Conservation (phyloP, 2,329 filamentous ascomycete genomes). For the Fusarium zealandicum region DNA sequence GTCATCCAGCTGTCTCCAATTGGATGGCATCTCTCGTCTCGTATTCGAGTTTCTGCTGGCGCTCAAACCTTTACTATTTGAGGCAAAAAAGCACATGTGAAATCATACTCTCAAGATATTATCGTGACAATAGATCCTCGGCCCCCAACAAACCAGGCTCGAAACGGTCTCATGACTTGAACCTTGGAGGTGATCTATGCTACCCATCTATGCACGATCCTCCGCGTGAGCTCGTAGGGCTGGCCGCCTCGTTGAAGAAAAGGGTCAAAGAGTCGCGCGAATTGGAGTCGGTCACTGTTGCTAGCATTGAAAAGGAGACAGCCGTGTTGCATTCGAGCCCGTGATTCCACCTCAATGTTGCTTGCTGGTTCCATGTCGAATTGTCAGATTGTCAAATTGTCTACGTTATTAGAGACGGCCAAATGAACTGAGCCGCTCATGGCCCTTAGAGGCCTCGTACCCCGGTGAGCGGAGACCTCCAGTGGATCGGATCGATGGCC, state of each 20-base stretch:
- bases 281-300: not conserved
- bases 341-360: not conserved
- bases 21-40: slow-evolving; percentile 4
- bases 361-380: too few species aligned
- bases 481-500: slow-evolving; percentile 33
- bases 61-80: slow-evolving; percentile 26
- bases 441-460: slow-evolving; percentile 20
- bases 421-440: slow-evolving; percentile 23
- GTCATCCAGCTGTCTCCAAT: slow-evolving; percentile 1
- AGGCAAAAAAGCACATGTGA: slow-evolving; percentile 25
- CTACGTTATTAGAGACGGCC: slow-evolving; percentile 6
- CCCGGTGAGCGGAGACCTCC: slow-evolving; percentile 30
- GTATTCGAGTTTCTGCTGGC: slow-evolving; percentile 22
- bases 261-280: slow-evolving; percentile 7
- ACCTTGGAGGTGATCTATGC: not conserved
- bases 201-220: slow-evolving; percentile 3
- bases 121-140: slow-evolving; percentile 27
- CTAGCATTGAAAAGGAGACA: slow-evolving; percentile 16
- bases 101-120: slow-evolving; percentile 5
- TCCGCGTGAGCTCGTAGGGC: slow-evolving; percentile 10
- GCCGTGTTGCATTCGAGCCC: not conserved
- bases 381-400: slow-evolving; percentile 13
- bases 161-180: slow-evolving; percentile 19
- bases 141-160: slow-evolving; percentile 31
- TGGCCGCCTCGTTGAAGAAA: not conserved